phyloP scores from a whole-genome alignment of 176 grass and related monocot genomes.

The Carex pumila region DNA sequence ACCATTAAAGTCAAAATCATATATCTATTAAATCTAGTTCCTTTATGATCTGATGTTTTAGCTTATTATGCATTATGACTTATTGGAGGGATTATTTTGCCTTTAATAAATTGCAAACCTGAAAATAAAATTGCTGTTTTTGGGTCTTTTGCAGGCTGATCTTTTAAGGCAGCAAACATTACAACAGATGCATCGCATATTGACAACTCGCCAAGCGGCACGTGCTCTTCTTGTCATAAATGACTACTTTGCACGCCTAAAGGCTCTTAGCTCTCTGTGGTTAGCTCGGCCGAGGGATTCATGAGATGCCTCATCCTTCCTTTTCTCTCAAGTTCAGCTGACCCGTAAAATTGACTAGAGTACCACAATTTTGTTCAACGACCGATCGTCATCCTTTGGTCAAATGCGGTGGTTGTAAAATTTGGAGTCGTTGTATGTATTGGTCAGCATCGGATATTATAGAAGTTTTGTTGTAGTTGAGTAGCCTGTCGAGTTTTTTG shows the following conservation, averaged over 20 bases:
- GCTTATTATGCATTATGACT: not conserved
- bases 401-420: not conserved
- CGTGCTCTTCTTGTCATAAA: constrained; percentile 73
- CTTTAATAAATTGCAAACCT: not conserved
- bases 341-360: not conserved
- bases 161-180: constrained; percentile 87
- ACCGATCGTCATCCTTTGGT: not conserved
- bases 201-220: constrained; percentile 67
- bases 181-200: constrained; percentile 80
- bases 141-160: constrained; percentile 41
- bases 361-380: constrained; percentile 10
- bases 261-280: constrained; percentile 79
- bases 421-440: constrained; percentile 8
- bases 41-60: not conserved
- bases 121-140: not conserved
- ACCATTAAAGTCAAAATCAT: not conserved
- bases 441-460: not conserved
- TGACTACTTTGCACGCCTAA: constrained; percentile 87
- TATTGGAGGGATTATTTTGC: not conserved
- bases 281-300: constrained; percentile 52
- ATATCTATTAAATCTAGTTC: not conserved
- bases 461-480: not conserved
- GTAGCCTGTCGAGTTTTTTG: too few relatives aligned
- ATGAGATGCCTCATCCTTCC: not conserved
- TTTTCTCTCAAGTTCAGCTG: not conserved